Evolutionary conservation across 805 yeast species (phyloP).

Genomic region (Kuraishia borneana): DNA sequence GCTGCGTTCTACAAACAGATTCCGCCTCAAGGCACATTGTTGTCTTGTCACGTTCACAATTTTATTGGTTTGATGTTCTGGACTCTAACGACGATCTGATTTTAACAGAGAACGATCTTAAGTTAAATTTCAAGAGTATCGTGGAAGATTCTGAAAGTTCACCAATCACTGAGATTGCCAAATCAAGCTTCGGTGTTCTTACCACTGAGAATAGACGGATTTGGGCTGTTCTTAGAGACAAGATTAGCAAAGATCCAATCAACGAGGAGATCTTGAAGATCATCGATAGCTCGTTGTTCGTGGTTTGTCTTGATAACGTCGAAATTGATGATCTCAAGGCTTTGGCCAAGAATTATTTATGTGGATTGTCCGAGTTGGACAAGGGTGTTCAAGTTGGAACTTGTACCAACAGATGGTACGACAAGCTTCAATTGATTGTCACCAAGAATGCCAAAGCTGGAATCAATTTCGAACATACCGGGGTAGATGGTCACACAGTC

Average conservation of each 20-base stretch:
- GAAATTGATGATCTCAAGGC: conserved; percentile 51
- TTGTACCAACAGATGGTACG: conserved; percentile 92
- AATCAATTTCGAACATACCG: conserved; percentile 87
- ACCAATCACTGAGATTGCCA: conserved; percentile 48
- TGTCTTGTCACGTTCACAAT: conserved; percentile 75
- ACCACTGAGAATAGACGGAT: conserved; percentile 83
- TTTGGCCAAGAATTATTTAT: conserved; percentile 73
- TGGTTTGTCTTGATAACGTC: conserved; percentile 75
- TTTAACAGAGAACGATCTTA: conserved; percentile 64
- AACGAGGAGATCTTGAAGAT: conserved; percentile 65
- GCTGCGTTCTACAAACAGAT: conserved; percentile 83
- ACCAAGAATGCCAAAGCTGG: conserved; percentile 90
- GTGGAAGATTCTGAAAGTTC: conserved; percentile 57
- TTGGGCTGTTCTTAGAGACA: conserved; percentile 71
- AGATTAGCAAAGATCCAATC: conserved; percentile 29
- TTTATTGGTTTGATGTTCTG: conserved; percentile 91
- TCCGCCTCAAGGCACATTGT: conserved; percentile 67
- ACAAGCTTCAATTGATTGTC: conserved; percentile 77
- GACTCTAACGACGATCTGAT: conserved; percentile 63
- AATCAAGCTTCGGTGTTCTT: conserved; percentile 76
- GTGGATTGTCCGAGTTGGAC: conserved; percentile 72
- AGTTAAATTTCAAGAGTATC: conserved; percentile 63
- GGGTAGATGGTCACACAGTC: conserved; percentile 94
- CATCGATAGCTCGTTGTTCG: conserved; percentile 73
- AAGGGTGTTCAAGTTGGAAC: conserved; percentile 90